These are phyloP conservation scores for Kandelia obovata DNA, from an alignment of 345 rosid species.

Conservation along the genomic window DNA sequence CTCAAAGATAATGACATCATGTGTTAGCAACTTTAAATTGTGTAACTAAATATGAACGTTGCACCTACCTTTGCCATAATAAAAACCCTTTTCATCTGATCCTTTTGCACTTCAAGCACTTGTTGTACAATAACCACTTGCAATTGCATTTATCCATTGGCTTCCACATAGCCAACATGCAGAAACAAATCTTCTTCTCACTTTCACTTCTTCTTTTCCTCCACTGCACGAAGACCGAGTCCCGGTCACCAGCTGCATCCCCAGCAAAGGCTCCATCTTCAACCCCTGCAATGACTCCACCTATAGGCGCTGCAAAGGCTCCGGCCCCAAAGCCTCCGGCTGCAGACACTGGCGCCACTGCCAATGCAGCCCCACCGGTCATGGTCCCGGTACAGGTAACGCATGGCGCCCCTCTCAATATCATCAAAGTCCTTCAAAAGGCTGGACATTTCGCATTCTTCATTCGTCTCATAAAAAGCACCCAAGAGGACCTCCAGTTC, in stretches of 20 bases:
- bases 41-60: conserved; percentile 18
- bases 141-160: background rate
- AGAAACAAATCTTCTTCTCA: conserved; percentile 5
- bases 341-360: background rate
- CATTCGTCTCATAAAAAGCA: conserved; percentile 22
- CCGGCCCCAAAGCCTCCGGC: background rate
- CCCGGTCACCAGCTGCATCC: conserved; percentile 22
- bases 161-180: background rate
- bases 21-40: conserved; percentile 1
- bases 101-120: conserved; percentile 13
- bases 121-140: background rate
- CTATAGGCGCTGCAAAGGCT: conserved; percentile 2
- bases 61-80: conserved; percentile 21
- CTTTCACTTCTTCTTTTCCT: conserved; percentile 23
- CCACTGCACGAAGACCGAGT: conserved; percentile 11
- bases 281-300: conserved; percentile 9
- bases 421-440: conserved; percentile 22
- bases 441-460: conserved; percentile 23
- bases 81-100: background rate
- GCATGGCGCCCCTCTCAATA: conserved; percentile 27
- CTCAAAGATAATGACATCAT: background rate
- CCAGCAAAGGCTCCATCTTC: conserved; percentile 14
- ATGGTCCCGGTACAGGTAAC: conserved; percentile 13
- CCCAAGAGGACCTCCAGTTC: conserved; percentile 27
- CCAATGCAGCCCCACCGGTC: conserved; percentile 16